These are phyloP conservation scores for Trichoderma sp. DNA, from an alignment of 2,329 filamentous ascomycete genomes.

Conservation along the genomic window DNA sequence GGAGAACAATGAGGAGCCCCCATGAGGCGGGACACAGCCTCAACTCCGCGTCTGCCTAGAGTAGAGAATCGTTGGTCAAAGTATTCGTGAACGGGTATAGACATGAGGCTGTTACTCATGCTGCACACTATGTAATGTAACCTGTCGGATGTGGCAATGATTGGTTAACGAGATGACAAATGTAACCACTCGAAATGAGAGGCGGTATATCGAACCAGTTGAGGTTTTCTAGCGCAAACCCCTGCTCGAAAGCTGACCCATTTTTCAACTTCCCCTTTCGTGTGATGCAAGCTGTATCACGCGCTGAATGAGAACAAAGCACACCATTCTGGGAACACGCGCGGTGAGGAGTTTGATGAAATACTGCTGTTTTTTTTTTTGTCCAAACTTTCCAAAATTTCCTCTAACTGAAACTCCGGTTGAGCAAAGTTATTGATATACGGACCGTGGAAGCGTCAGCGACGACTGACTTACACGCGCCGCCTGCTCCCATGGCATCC, in stretches of 20 bases:
- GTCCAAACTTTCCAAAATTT: not conserved
- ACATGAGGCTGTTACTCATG: not conserved
- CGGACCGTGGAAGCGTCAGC: not conserved
- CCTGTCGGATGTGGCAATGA: not conserved
- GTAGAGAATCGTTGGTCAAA: not conserved
- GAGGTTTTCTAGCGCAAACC: not conserved
- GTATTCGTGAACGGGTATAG: not conserved
- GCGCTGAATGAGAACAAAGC: not conserved
- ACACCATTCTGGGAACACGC: not conserved
- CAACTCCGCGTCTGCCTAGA: not conserved
- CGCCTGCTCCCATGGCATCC: too few species aligned
- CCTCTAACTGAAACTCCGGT: rapidly evolving
- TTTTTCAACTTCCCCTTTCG: not conserved
- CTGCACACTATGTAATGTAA: not conserved
- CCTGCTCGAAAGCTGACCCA: not conserved
- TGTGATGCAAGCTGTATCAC: not conserved
- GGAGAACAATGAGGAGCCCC: not conserved
- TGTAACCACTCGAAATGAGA: not conserved
- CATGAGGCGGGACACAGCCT: not conserved
- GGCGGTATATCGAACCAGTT: not conserved
- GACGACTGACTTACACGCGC: not conserved
- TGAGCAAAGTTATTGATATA: not conserved
- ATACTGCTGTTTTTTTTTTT: not conserved
- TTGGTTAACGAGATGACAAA: not conserved
- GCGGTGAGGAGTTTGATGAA: not conserved